Evolutionary conservation across 495 filamentous ascomycete species (phyloP).

Genomic region (Saxophila tyrrhenica): DNA sequence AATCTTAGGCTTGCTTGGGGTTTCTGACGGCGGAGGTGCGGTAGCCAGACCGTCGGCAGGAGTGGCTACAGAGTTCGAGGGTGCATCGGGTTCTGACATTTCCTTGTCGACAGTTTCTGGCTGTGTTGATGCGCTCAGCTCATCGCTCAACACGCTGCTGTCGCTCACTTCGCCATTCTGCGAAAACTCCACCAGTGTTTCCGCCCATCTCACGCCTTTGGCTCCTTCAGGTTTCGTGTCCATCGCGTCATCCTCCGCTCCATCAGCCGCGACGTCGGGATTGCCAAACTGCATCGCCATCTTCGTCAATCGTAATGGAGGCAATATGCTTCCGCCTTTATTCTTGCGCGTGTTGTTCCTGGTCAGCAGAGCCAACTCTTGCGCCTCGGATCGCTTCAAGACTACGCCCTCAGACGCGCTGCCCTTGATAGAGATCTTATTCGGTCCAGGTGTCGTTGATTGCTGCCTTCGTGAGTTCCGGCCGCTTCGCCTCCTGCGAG

Average conservation of each 20-base stretch:
- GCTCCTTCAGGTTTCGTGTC: not conserved
- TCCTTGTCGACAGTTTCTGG: not conserved
- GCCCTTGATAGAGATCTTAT: constrained; percentile 47
- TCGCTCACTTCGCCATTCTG: constrained; percentile 2
- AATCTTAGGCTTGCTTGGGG: constrained; percentile 16
- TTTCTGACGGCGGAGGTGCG: constrained; percentile 10
- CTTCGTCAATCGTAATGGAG: constrained; percentile 36
- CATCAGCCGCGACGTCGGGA: not conserved
- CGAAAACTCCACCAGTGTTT: constrained; percentile 10
- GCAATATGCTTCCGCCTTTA: constrained; percentile 41
- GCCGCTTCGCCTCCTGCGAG: constrained; percentile 3
- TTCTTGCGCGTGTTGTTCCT: constrained; percentile 48
- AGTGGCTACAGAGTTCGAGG: too few species aligned
- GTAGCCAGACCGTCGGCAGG: not conserved
- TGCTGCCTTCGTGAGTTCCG: constrained; percentile 7
- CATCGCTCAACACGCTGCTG: constrained; percentile 4
- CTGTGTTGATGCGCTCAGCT: constrained; percentile 1
- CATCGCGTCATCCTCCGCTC: not conserved
- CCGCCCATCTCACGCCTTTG: constrained; percentile 12
- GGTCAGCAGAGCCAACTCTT: constrained; percentile 44
- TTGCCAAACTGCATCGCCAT: constrained; percentile 25
- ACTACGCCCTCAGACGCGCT: constrained; percentile 43
- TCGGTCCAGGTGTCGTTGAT: constrained; percentile 27
- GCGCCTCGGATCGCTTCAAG: constrained; percentile 45
- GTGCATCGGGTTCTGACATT: too few species aligned